Base-by-base conservation (phyloP, 2,329 filamentous ascomycete genomes). In the Monilinia laxa region DNA sequence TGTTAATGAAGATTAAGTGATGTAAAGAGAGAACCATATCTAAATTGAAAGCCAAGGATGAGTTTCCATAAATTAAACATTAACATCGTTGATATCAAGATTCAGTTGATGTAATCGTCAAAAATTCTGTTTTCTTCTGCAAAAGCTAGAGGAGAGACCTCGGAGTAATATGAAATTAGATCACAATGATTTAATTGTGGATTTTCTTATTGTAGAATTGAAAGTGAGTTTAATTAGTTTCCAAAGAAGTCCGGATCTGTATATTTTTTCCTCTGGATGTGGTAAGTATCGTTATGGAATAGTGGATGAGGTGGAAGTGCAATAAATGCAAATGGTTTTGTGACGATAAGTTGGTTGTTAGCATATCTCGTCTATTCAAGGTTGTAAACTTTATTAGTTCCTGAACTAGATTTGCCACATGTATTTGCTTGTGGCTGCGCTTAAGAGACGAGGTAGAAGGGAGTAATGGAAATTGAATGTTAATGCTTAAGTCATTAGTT, bases 321-420 rank as follows among this genome's bases (percentile, higher is more conserved):
- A 60, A 60, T 38, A n/a, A 42, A 47, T 47, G 45, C 45, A 47
- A 47, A 47, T 47, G 9, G 45, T 47, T 20, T n/a, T 40, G 38
- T 40, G 38, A 40, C 18, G 18, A n/a, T 20, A 3, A 10, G 42
- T 18, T n/a, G 9, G 18, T 20, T 20, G 20, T 1, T 49, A 49
- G 45, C 5, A 47, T 47, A 9, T 47, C 45, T 47, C 7, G 45
- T 49, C 45, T 49, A 23, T 11, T 45, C 42, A 18, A 16, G 18
- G 6, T 14, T 45, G 16, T 45, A 18, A 20, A 20, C 4, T 16
- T 20, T 45, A 18, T 45, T 45, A 18, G 14, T 45, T 18, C 18
- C 42, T 4, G 14, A 16, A 14, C 16, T 18, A 18, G 42, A 18
- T 18, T 18, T 16, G 40, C 25, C 25, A 35, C 31, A 35, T 35